Evolutionary conservation across 192 early-diverging fungal genomes (phyloP).

Genomic region (Backusella tuberculispora): DNA sequence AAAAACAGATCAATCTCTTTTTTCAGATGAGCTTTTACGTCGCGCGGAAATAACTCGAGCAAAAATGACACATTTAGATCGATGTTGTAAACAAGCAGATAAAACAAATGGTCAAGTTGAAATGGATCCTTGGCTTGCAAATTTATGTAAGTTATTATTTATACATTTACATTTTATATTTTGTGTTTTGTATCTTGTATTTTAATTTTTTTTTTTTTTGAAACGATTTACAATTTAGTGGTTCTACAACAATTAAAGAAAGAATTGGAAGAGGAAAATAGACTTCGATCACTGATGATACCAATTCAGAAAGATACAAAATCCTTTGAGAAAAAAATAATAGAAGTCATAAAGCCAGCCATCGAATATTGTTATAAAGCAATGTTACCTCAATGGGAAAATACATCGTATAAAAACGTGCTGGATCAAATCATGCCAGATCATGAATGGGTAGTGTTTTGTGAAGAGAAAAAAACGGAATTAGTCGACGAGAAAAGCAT

Average conservation of each 20-base stretch:
- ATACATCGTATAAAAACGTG: slow-evolving; percentile 18
- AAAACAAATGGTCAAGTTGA: slow-evolving; percentile 19
- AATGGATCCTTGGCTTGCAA: slow-evolving; percentile 41
- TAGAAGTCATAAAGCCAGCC: slow-evolving; percentile 26
- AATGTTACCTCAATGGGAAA: slow-evolving; percentile 18
- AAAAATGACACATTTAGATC: slow-evolving; percentile 40
- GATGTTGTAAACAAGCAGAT: slow-evolving; percentile 30
- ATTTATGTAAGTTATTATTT: slow-evolving; percentile 28
- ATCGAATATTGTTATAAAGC: slow-evolving; percentile 22
- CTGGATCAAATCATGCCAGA: slow-evolving; percentile 26
- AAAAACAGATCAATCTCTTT: slow-evolving; percentile 37
- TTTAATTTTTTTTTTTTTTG: not conserved
- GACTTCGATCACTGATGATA: slow-evolving; percentile 32
- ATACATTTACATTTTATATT: not conserved
- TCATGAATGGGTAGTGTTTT: slow-evolving; percentile 46
- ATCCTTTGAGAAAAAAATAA: slow-evolving; percentile 30
- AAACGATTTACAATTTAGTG: slow-evolving; percentile 18
- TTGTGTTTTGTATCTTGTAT: not conserved
- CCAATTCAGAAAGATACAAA: slow-evolving; percentile 29
- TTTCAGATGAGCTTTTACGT: slow-evolving; percentile 44
- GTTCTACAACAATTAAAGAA: slow-evolving; percentile 35
- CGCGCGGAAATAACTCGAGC: slow-evolving; percentile 46
- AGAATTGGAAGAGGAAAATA: slow-evolving; percentile 43
- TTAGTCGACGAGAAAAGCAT: slow-evolving; percentile 42
- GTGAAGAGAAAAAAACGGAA: slow-evolving; percentile 34